These are phyloP conservation scores for Melanogaster broomeanus DNA, from an alignment of 768 basidiomycete genomes.

Conservation along the genomic window DNA sequence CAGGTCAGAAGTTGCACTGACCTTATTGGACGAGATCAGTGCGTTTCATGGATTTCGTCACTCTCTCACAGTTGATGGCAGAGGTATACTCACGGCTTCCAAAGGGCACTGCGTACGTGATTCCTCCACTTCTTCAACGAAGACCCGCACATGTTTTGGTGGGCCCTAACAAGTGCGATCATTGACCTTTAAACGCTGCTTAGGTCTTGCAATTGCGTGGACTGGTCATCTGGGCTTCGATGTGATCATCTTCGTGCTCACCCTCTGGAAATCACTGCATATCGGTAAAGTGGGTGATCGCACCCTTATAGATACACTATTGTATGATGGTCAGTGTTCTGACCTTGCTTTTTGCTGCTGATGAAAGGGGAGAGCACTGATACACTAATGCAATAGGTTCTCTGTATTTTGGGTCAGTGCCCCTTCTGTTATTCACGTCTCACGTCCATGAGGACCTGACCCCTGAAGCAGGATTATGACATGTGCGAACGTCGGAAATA, in stretches of 20 bases:
- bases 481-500: conserved; percentile 5
- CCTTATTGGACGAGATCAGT: conserved; percentile 2
- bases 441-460: not conserved
- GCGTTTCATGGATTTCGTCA: not conserved
- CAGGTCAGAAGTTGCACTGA: not conserved
- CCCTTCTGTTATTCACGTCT: not conserved
- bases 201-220: conserved; percentile 11
- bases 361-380: not conserved
- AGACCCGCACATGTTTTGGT: not conserved
- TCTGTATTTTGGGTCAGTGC: conserved; percentile 18
- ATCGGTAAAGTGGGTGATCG: conserved; percentile 1
- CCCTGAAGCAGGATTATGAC: conserved; percentile 13
- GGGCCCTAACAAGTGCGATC: not conserved
- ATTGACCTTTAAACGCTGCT: not conserved
- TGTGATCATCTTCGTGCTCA: conserved; percentile 20
- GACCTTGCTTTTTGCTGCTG: not conserved
- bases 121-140: not conserved
- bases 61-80: not conserved
- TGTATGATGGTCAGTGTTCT: conserved; percentile 18
- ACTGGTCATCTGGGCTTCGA: conserved; percentile 20
- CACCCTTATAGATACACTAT: conserved; percentile 10
- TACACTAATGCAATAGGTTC: conserved; percentile 3
- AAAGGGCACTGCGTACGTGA: conserved; percentile 15
- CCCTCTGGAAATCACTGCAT: conserved; percentile 11
- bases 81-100: not conserved